Conservation (phyloP, 345 rosid species). For the Xanthoceras sorbifolium region DNA sequence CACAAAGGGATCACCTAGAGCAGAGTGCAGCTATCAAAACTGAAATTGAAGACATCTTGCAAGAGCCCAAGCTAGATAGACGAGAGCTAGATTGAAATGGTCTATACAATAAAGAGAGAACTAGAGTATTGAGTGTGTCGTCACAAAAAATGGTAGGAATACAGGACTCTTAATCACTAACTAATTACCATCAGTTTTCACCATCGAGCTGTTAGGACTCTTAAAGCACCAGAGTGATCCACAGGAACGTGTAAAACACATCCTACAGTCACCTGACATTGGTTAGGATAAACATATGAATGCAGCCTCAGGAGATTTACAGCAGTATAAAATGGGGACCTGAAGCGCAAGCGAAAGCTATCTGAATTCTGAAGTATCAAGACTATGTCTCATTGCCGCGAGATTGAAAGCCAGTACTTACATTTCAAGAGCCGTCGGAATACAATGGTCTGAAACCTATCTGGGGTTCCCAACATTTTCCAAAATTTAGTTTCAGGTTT, state of each 20-base stretch:
- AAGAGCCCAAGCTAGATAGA: not conserved
- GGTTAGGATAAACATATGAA: not conserved
- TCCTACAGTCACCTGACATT: conserved; percentile 1
- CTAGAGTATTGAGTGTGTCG: not conserved
- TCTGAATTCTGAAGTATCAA: not conserved
- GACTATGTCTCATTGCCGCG: not conserved
- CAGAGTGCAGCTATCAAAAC: not conserved
- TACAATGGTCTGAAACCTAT: not conserved
- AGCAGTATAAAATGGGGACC: not conserved
- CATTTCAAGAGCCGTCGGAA: not conserved
- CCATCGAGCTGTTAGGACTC: not conserved
- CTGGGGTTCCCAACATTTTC: not conserved
- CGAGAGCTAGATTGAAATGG: not conserved
- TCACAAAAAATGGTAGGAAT: not conserved
- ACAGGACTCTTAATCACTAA: not conserved
- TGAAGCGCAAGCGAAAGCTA: not conserved
- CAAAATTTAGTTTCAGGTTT: not conserved
- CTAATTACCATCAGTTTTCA: not conserved
- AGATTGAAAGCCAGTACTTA: not conserved
- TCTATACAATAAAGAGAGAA: not conserved
- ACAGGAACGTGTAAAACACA: not conserved
- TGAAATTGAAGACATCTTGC: not conserved
- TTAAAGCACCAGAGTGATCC: not conserved
- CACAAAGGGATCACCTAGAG: not conserved
- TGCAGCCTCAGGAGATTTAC: not conserved